Evolutionary conservation across 2,329 filamentous ascomycete genomes (phyloP), one percentile per base, ranked within the genome.

Genomic region (Emergomyces pasteurianus): DNA sequence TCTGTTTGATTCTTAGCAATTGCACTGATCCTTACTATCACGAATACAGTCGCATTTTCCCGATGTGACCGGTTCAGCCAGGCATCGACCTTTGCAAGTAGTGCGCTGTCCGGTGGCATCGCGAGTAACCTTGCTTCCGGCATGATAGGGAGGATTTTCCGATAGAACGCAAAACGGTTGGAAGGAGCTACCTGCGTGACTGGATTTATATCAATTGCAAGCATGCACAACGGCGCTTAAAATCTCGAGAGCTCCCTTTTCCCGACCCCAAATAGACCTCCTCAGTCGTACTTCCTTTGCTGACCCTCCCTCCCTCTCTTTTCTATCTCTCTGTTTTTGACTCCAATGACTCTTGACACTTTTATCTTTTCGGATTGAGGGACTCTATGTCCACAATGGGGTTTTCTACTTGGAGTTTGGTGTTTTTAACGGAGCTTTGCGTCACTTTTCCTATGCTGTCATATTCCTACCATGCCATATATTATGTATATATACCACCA

Each of bases 21-120:
- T 67, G 78, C 78, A 1, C 70, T 80, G 40, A 70, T 78, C 21
- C 67, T 80, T 52, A 80, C 79, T 0, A 76, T 80, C 62, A 80
- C 78, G 38, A 80, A 80, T 63, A 80, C 78, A 0, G 69, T 80
- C 46, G 78, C 78, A 6, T 80, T 80, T 67, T 80, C 78, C 9
- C 72, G 78, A 21, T 80, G 78, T 62, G 78, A 80, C 64, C 76
- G 76, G 58, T 80, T 80, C 66, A 78, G 78, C 63, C 78, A 86
- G 66, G 84, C 84, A 12, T 83, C 81, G 43, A 82, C 75, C 57
- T 80, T 81, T 63, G 82, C 83, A 7, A 82, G 79, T 52, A 78
- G 77, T 47, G 82, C 82, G 5, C 73, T 85, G 59, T 76, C 78
- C 8, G 81, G 81, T 52, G 78, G 80, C 2, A 73, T 84, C 60